Conservation (phyloP, 345 rosid species). For the Citropsis articulata region DNA sequence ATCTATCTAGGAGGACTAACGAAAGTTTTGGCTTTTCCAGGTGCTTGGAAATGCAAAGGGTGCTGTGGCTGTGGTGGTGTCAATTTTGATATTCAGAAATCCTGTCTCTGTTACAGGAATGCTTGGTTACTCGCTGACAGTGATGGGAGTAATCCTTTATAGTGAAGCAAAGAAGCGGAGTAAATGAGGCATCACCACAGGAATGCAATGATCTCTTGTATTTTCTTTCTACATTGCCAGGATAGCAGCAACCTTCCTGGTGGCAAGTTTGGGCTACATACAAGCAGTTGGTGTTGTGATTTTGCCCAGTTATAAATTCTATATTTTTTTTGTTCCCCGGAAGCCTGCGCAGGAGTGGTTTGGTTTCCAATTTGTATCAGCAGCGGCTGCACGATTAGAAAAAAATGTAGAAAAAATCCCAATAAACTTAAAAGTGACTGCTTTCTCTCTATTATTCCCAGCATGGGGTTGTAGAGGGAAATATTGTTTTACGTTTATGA, state of each 20-base stretch:
- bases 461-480: slow-evolving; percentile 32
- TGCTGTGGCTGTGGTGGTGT: slow-evolving; percentile 96
- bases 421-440: slow-evolving; percentile 33
- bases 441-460: slow-evolving; percentile 34
- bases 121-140: slow-evolving; percentile 94
- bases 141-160: slow-evolving; percentile 87
- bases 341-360: slow-evolving; percentile 30
- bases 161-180: slow-evolving; percentile 97
- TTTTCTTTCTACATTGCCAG: slow-evolving; percentile 23
- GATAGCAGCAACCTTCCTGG: slow-evolving; percentile 19
- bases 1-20: background rate
- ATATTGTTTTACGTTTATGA: slow-evolving; percentile 31
- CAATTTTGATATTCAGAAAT: slow-evolving; percentile 90
- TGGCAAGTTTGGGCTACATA: slow-evolving; percentile 9
- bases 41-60: slow-evolving; percentile 99
- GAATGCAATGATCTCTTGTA: slow-evolving; percentile 9
- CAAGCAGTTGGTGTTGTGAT: slow-evolving; percentile 25
- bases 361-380: slow-evolving; percentile 41
- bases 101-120: slow-evolving; percentile 98
- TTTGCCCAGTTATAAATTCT: slow-evolving; percentile 20
- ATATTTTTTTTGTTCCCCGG: slow-evolving; percentile 22
- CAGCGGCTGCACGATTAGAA: slow-evolving; percentile 43
- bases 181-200: slow-evolving; percentile 40
- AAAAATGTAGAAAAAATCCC: slow-evolving; percentile 19
- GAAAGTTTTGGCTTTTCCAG: slow-evolving; percentile 34